phyloP scores from a whole-genome alignment of 2,329 filamentous ascomycete species.

The Penicillium hesseltinei region DNA sequence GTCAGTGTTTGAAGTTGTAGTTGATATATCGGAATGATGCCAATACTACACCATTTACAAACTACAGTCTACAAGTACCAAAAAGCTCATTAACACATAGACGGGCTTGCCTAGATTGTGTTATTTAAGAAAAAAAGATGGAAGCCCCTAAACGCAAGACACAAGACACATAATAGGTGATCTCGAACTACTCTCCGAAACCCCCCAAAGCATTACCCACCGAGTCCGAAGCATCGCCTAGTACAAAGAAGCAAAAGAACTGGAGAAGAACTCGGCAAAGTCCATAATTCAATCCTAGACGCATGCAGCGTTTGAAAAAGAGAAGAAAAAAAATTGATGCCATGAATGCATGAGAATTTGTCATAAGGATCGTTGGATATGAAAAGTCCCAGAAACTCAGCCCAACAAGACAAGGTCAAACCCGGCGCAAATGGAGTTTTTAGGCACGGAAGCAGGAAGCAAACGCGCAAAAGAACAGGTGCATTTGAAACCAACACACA shows the following conservation, averaged over 20 bases:
- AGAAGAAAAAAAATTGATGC: constrained; percentile 31
- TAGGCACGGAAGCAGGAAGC: constrained; percentile 16
- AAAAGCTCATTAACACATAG: constrained; percentile 3
- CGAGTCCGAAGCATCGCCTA: not conserved
- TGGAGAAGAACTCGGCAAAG: not conserved
- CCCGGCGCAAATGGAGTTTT: constrained; percentile 2
- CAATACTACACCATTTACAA: not conserved
- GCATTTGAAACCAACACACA: constrained; percentile 13
- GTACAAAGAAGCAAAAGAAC: not conserved
- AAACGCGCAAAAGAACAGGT: constrained; percentile 12
- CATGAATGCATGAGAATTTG: constrained; percentile 38
- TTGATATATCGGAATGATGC: not conserved
- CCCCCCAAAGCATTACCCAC: not conserved
- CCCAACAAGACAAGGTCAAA: constrained; percentile 20
- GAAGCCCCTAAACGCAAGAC: constrained; percentile 2
- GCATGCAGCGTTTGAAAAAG: constrained; percentile 8
- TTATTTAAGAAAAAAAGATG: constrained; percentile 20
- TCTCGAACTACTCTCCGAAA: constrained; percentile 3
- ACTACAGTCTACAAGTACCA: not conserved
- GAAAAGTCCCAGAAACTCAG: constrained; percentile 32
- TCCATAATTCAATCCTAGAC: constrained; percentile 6
- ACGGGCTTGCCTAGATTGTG: constrained; percentile 27
- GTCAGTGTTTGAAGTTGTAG: not conserved
- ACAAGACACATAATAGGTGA: not conserved
- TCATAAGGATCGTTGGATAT: constrained; percentile 42